Evolutionary conservation across 2,329 filamentous ascomycete genomes (phyloP), one percentile per base, ranked within the genome.

Genomic region (Colletotrichum musae): DNA sequence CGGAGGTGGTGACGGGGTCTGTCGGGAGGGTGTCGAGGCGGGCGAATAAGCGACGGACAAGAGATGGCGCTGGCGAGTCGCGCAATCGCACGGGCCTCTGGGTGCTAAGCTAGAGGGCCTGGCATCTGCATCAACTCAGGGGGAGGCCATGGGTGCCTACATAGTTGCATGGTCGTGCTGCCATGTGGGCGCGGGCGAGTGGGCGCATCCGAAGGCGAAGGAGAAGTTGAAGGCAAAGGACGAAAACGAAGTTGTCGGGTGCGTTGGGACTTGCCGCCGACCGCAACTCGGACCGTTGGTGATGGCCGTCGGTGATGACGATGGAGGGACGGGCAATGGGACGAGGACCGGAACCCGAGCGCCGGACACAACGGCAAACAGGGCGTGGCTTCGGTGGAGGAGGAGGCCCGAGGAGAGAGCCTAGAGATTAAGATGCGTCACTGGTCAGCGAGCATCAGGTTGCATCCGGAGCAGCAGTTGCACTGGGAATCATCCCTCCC

Each of bases 71-170:
- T 15, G 54, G 21, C 61, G 45, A 58, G 54, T 65, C 54, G 60
- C 54, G 61, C n/a, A 26, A 28, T 59, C 9, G 60, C 54, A 68
- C 53, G 54, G 61, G 18, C 54, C 61, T 51, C 61, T 54, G 16
- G 41, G 41, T 59, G 61, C 61, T 43, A 65, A 65, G 54, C 43
- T 24, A 24, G 21, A 24, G 21, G 2, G 21, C 21, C 21, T 58
- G 66, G 61, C 51, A 56, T 65, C 61, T 66, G 66, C 60, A 65
- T 26, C 39, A 41, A 43, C 24, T 59, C 65, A 68, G 65, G 65
- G 61, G 65, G 65, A 58, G 59, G 47, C 54, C 65, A 59, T 54
- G 61, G 61, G 61, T 65, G 48, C 18, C 65, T 68, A 47, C 52
- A 64, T 56, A 24, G 50, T 41, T 41, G 48, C 18, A 51, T 60